Base-by-base conservation (phyloP, 2,329 filamentous ascomycete genomes). In the Didymella glomerata region DNA sequence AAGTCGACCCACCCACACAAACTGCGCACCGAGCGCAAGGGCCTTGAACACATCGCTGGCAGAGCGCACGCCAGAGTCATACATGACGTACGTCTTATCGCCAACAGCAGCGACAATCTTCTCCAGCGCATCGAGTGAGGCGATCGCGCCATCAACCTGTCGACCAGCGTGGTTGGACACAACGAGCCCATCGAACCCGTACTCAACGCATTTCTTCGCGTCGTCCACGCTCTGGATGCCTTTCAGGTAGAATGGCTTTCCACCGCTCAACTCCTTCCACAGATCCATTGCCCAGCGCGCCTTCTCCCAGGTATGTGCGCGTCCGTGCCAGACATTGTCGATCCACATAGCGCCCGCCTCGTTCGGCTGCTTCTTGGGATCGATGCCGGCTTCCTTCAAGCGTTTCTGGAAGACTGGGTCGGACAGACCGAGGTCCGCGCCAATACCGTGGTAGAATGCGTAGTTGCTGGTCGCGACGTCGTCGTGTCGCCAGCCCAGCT, bases 301-400 rank as follows among this genome's bases (percentile, higher is more conserved):
- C 70, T 90, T 89, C 44, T 84, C 81, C 89, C 88, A 92, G n/a
- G 79, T 82, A 72, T 84, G 85, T 6, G 85, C 84, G 2, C 83
- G 79, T 0, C 86, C 86, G 71, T 89, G 86, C 86, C 86, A 89
- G 46, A 89, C 80, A 45, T 82, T 84, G 65, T 89, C 86, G 62
- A 89, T 88, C 86, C 86, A 89, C 60, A 85, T 81, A 0, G 83
- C 82, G 2, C 84, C 83, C 0, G 85, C 86, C 60, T 82, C 80
- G 36, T 86, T 83, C 1, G 81, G 80, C 49, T 84, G 76, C 40
- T 75, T 83, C 41, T 77, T 69, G 0, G 82, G 80, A 68, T 89
- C 84, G 48, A 88, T 86, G 0, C 81, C 81, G 2, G 71, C 77
- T 42, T 84, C 32, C 32, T n/a, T 36, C 32, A 36, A 18, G 4